Percentiles rank a stretch among this genome's conserved stretches.
These are phyloP conservation scores for Polygonum maritimum DNA, from an alignment of 148 eudicot species.

Conservation along the genomic window DNA sequence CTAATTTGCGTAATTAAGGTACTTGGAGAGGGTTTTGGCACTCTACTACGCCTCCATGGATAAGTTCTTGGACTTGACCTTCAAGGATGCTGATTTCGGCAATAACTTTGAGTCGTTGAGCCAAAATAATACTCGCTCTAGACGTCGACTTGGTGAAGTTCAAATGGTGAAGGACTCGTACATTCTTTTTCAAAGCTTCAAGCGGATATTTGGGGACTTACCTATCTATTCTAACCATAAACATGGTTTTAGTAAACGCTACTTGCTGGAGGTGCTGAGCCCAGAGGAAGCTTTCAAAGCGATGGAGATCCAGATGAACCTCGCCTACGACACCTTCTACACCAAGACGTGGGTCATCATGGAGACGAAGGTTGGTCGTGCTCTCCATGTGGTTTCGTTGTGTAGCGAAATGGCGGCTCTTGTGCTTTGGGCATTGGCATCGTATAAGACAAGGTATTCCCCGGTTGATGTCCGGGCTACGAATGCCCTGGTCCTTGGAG, in stretches of 20 bases:
- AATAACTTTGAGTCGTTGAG: too few species aligned
- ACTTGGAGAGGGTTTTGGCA: neutral
- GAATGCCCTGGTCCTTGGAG: too few species aligned
- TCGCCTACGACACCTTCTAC: neutral
- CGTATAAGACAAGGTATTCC: too few species aligned
- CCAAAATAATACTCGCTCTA: neutral
- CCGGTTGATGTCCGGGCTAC: too few species aligned
- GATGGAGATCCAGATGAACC: constrained; percentile 1
- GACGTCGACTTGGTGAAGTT: neutral
- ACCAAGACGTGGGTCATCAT: too few species aligned
- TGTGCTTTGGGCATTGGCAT: too few species aligned
- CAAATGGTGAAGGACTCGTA: neutral
- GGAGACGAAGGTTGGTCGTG: too few species aligned
- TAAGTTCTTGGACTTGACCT: neutral
- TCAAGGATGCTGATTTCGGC: too few species aligned
- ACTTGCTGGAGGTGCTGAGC: neutral
- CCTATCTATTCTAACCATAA: neutral
- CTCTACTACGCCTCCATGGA: constrained; percentile 5
- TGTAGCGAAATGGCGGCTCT: too few species aligned
- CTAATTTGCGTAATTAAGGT: neutral
- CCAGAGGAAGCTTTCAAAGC: neutral
- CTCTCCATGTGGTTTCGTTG: too few species aligned
- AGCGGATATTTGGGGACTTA: neutral
- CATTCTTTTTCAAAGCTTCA: neutral
- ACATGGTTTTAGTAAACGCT: neutral